Percentiles rank a stretch among this genome's conserved stretches.
Conservation (phyloP, 495 filamentous ascomycete species). For the Glutinoglossum americanum region DNA sequence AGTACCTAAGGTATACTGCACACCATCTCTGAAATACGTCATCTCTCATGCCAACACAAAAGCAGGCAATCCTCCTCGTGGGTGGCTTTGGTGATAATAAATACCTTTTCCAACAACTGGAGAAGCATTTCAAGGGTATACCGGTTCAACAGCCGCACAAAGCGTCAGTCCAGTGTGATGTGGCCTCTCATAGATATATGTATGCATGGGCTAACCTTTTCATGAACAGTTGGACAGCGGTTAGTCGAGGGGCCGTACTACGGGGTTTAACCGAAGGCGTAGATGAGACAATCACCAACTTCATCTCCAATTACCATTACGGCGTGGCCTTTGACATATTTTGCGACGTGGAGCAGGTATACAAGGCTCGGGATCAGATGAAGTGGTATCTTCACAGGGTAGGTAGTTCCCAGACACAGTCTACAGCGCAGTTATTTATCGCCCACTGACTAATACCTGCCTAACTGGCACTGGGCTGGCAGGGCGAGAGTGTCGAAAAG, state of each 20-base stretch:
- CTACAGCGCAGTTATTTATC: no score
- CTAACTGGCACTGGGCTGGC: no score
- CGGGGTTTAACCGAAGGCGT: conserved; percentile 1
- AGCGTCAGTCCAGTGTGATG: not conserved
- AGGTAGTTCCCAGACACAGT: not conserved
- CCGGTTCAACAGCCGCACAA: not conserved
- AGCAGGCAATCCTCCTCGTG: conserved; percentile 6
- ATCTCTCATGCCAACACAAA: not conserved
- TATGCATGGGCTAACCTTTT: not conserved
- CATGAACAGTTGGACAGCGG: conserved; percentile 7
- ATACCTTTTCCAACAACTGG: conserved; percentile 3
- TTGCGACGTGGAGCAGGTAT: not conserved
- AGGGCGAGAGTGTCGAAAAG: no score
- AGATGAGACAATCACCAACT: not conserved
- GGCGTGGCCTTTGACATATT: conserved; percentile 1
- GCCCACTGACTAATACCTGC: no score
- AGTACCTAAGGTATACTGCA: conserved; percentile 3
- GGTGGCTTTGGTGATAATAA: conserved; percentile 4
- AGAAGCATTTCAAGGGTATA: not conserved
- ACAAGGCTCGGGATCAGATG: not conserved
- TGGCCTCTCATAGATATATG: not conserved
- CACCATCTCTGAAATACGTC: not conserved
- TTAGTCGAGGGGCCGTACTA: conserved; percentile 9
- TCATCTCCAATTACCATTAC: conserved; percentile 6
- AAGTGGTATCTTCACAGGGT: not conserved